Evolutionary conservation across 2,329 filamentous ascomycete genomes (phyloP).

Genomic region (Aspergillus neotritici): DNA sequence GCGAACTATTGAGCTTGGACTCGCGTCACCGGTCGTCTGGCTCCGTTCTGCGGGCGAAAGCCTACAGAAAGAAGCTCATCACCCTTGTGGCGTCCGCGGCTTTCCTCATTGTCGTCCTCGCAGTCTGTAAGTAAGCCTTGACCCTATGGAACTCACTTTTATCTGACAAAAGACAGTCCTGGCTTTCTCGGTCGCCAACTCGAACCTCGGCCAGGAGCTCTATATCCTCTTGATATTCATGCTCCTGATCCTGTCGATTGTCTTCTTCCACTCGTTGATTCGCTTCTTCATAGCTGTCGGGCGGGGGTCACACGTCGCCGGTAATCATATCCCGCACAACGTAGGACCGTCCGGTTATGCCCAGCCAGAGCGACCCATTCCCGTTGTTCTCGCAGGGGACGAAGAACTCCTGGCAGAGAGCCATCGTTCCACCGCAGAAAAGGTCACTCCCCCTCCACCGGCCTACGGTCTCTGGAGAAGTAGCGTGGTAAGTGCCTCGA

Average conservation of each 20-base stretch:
- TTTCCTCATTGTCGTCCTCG: constrained; percentile 54
- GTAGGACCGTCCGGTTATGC: constrained; percentile 60
- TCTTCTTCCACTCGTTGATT: constrained; percentile 75
- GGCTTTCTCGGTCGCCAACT: constrained; percentile 61
- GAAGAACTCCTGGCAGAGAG: constrained; percentile 55
- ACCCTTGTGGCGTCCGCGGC: constrained; percentile 61
- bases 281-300: constrained; percentile 64
- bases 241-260: constrained; percentile 65
- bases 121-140: constrained; percentile 55
- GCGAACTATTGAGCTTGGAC: constrained; percentile 4
- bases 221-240: constrained; percentile 75
- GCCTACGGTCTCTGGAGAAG: constrained; percentile 81
- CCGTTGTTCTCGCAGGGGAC: constrained; percentile 67
- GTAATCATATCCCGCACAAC: constrained; percentile 43
- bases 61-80: constrained; percentile 52
- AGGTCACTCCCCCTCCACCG: constrained; percentile 58
- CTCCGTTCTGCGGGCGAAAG: constrained; percentile 50
- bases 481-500: constrained; percentile 61
- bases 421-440: constrained; percentile 50
- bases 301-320: constrained; percentile 34
- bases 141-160: not conserved
- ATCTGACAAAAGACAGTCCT: constrained; percentile 53
- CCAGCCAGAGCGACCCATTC: constrained; percentile 67
- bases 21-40: constrained; percentile 12
- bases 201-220: constrained; percentile 62